Evolutionary conservation across 169 alveolate genomes (phyloP).

Genomic region (Plasmodium inui): DNA sequence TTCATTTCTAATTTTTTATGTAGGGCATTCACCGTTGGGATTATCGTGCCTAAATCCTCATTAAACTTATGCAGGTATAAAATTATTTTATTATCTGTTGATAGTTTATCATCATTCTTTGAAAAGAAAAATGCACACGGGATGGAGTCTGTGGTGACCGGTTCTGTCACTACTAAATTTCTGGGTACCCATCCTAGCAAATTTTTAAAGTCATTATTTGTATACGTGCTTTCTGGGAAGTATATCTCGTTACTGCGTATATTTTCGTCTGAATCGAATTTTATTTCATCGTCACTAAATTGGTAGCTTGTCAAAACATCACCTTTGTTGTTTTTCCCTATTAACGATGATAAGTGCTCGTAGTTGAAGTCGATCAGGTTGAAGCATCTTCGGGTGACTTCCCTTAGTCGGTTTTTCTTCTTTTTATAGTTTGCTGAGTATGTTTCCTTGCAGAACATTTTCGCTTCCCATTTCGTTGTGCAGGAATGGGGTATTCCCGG

Average conservation of each 20-base stretch:
- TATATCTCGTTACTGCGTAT: conserved; percentile 10
- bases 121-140: conserved; percentile 70
- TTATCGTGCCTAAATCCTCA: conserved; percentile 65
- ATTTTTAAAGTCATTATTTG: conserved; percentile 68
- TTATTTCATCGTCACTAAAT: conserved; percentile 73
- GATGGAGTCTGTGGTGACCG: conserved; percentile 44
- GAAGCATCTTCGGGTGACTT: conserved; percentile 51
- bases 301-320: conserved; percentile 51
- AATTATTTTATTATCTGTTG: conserved; percentile 30
- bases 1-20: conserved; percentile 56
- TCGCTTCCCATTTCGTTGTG: conserved; percentile 33
- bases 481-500: not conserved
- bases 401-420: conserved; percentile 37
- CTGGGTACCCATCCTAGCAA: conserved; percentile 75
- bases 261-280: conserved; percentile 49
- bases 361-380: conserved; percentile 36
- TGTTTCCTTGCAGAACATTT: conserved; percentile 35
- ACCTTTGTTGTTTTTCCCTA: not conserved
- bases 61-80: conserved; percentile 64
- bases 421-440: conserved; percentile 17
- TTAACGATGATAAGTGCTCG: conserved; percentile 17
- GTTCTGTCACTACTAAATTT: conserved; percentile 37
- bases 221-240: conserved; percentile 56
- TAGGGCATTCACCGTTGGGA: conserved; percentile 61
- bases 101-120: not conserved